Evolutionary conservation across 2,329 filamentous ascomycete species (phyloP), one percentile per base, ranked within the genome.

Genomic region (Aspergillus calidoustus): DNA sequence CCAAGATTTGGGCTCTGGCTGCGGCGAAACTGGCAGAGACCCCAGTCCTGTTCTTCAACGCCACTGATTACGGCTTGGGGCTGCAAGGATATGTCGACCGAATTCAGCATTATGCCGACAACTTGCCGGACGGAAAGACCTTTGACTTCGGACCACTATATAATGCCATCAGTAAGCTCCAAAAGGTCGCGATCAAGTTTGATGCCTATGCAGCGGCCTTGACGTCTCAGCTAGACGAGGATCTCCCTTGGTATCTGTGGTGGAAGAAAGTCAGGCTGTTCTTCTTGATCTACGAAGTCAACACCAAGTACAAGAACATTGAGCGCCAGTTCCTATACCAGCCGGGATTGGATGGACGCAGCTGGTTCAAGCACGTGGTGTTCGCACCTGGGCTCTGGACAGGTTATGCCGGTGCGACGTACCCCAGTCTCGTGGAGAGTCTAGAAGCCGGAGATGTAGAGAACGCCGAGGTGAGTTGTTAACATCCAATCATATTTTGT

Each of bases 321-420:
- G 94, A 98, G 76, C 84, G 93, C 17, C 83, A 88, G 54, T 97
- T 97, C 76, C 70, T 97, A 64, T 90, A 92, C 70, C 79, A 86
- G 4, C 82, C 84, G 3, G 94, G 94, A 0, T 79, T 98, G 22
- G 93, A 97, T 74, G 87, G 87, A 1, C 82, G 94, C 62, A 81
- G 82, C 25, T 97, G 93, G 93, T 98, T 94, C 81, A 97, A 97
- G 80, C 94, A 97, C 71, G 90, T 97, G 2, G 90, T 97, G 1
- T 97, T 96, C 77, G 93, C 93, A 1, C 93, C 93, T 0, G 93
- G 93, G 0, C 76, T 94, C 52, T 96, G 93, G 92, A 97, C 92
- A 0, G 93, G 93, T 0, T 97, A 97, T 76, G 82, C 92, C 0
- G 93, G 93, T 3, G 87, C 84, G 4, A 88, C 87, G 8, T 89